phyloP scores from a whole-genome alignment of 1,284 basidiomycete species.

The Ganoderma leucocontextum region DNA sequence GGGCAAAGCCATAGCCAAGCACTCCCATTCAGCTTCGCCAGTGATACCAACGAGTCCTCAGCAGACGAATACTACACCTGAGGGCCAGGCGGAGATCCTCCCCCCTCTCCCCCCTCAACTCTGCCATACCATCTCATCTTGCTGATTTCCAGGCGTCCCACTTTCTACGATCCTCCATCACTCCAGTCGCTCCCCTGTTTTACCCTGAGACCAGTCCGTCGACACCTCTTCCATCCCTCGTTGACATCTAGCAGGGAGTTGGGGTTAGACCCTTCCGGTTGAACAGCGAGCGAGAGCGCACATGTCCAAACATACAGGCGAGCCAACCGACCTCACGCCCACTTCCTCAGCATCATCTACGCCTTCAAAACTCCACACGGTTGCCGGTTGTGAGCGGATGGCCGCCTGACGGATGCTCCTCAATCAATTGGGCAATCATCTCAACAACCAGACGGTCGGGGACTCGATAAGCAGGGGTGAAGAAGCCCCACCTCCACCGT shows the following conservation, averaged over 20 bases:
- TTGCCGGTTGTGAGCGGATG: constrained; percentile 77
- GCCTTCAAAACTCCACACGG: constrained; percentile 72
- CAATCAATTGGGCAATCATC: constrained; percentile 63
- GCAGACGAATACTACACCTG: constrained; percentile 63
- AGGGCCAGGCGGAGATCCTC: constrained; percentile 48
- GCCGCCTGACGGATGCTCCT: constrained; percentile 74
- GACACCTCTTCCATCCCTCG: constrained; percentile 74
- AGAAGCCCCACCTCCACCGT: constrained; percentile 54
- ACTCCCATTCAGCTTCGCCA: constrained; percentile 49
- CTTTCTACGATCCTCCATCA: constrained; percentile 53
- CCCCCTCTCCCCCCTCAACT: constrained; percentile 61
- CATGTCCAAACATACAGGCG: constrained; percentile 77
- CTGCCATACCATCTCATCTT: constrained; percentile 71
- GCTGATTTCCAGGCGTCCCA: constrained; percentile 58
- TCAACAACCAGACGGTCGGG: constrained; percentile 65
- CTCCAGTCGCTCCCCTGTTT: constrained; percentile 62
- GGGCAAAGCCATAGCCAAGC: constrained; percentile 53
- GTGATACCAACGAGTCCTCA: constrained; percentile 63
- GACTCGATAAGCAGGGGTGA: constrained; percentile 71
- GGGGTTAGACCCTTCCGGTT: constrained; percentile 71
- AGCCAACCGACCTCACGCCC: constrained; percentile 55
- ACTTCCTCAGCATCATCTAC: constrained; percentile 51
- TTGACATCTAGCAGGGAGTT: constrained; percentile 62
- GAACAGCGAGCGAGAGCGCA: constrained; percentile 78
- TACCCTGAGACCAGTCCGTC: constrained; percentile 71